These are phyloP conservation scores for Aquilaria agallochum DNA, from an alignment of 441 rosid species.

Conservation along the genomic window DNA sequence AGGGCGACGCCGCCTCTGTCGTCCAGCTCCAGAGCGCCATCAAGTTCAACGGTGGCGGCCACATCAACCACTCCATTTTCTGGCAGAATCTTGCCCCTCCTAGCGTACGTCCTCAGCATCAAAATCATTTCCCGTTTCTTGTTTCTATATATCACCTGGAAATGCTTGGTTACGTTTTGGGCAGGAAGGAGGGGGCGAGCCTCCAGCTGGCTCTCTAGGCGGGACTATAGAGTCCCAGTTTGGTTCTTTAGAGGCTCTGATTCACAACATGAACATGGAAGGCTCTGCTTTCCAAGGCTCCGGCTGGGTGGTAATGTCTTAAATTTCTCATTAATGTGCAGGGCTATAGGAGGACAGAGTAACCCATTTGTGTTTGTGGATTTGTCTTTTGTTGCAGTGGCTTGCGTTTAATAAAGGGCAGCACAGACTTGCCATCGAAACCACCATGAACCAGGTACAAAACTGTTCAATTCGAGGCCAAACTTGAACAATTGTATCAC, in stretches of 20 bases:
- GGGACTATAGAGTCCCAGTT: slow-evolving; percentile 56
- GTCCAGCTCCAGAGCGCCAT: slow-evolving; percentile 54
- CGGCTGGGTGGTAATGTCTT: slow-evolving; percentile 60
- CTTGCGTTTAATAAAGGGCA: slow-evolving; percentile 53
- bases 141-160: not conserved
- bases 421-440: slow-evolving; percentile 59
- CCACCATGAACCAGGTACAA: slow-evolving; percentile 57
- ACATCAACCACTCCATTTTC: slow-evolving; percentile 66
- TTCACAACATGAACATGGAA: slow-evolving; percentile 46
- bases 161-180: not conserved
- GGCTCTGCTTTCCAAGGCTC: slow-evolving; percentile 75
- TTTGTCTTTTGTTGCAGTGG: slow-evolving; percentile 34
- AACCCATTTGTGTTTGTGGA: not conserved
- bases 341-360: not conserved
- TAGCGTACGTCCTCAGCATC: slow-evolving; percentile 27
- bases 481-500: not conserved
- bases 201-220: slow-evolving; percentile 47
- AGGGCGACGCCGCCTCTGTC: slow-evolving; percentile 41
- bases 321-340: not conserved
- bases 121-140: not conserved
- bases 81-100: slow-evolving; percentile 58
- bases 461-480: not conserved
- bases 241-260: slow-evolving; percentile 49
- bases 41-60: slow-evolving; percentile 79
- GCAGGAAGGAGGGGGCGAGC: slow-evolving; percentile 72